These are phyloP conservation scores for Lachancea lanzarotensis DNA, from an alignment of 805 yeast genomes.

Conservation along the genomic window DNA sequence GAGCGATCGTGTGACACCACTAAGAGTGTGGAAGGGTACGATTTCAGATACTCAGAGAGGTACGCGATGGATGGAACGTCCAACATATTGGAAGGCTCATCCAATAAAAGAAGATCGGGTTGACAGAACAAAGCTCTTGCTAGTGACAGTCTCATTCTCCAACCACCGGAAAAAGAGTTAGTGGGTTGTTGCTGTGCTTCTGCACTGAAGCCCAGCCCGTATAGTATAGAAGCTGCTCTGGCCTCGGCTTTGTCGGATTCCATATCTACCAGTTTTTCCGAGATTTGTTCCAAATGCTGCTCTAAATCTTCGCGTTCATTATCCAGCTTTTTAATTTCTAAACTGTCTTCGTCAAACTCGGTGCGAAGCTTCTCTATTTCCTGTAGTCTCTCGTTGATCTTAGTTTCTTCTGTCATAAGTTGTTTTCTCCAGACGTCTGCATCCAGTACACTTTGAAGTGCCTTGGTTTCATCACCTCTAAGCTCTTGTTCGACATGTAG, in stretches of 20 bases:
- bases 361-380: slow-evolving; percentile 65
- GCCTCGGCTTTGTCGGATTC: slow-evolving; percentile 97
- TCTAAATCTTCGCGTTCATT: slow-evolving; percentile 87
- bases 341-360: slow-evolving; percentile 70
- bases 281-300: slow-evolving; percentile 67
- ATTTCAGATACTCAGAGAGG: slow-evolving; percentile 80
- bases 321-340: slow-evolving; percentile 73
- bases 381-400: slow-evolving; percentile 63
- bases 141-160: slow-evolving; percentile 99
- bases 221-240: slow-evolving; percentile 88
- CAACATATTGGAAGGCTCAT: slow-evolving; percentile 99
- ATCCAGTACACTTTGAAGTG: slow-evolving; percentile 92
- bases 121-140: slow-evolving; percentile 97
- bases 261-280: slow-evolving; percentile 80
- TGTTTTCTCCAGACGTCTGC: slow-evolving; percentile 99
- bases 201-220: slow-evolving; percentile 87
- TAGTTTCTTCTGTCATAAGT: slow-evolving; percentile 66
- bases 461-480: slow-evolving; percentile 85
- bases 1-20: slow-evolving; percentile 98
- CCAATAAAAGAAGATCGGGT: slow-evolving; percentile 86
- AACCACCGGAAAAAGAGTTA: slow-evolving; percentile 96
- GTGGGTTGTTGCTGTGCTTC: slow-evolving; percentile 81
- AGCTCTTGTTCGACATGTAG: slow-evolving; percentile 97
- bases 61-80: slow-evolving; percentile 98
- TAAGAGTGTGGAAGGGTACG: slow-evolving; percentile 85